Conservation (phyloP, 1,284 basidiomycete species). For the Boletus semigastroideus region DNA sequence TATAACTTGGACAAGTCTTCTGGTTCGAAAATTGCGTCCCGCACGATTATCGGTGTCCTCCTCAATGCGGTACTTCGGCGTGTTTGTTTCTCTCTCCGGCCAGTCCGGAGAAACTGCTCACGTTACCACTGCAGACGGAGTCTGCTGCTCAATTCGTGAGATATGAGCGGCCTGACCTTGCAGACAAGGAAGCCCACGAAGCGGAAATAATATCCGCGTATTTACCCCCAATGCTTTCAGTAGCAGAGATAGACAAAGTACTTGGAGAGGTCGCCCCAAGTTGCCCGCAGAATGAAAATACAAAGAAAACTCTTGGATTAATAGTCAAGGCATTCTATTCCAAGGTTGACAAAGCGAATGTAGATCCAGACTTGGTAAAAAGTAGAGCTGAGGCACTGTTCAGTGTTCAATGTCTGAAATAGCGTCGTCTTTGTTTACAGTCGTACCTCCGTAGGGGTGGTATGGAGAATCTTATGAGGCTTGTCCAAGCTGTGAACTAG, state of each 20-base stretch:
- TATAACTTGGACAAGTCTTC: slow-evolving; percentile 63
- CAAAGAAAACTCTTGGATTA: slow-evolving; percentile 44
- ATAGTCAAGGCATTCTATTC: slow-evolving; percentile 65
- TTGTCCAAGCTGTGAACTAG: background rate
- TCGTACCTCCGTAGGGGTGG: slow-evolving; percentile 2
- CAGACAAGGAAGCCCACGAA: slow-evolving; percentile 60
- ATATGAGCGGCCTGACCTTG: slow-evolving; percentile 64
- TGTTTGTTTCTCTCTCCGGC: slow-evolving; percentile 41
- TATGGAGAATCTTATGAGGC: slow-evolving; percentile 5
- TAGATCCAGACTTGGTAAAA: slow-evolving; percentile 58
- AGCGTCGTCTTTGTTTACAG: background rate
- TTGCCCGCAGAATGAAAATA: slow-evolving; percentile 28
- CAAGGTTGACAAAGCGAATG: slow-evolving; percentile 55
- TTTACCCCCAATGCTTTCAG: slow-evolving; percentile 58
- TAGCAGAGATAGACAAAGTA: slow-evolving; percentile 51
- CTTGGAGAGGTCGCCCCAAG: slow-evolving; percentile 43
- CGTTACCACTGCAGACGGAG: slow-evolving; percentile 46
- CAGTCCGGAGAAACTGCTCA: background rate
- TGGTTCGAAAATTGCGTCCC: slow-evolving; percentile 41
- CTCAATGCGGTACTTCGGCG: slow-evolving; percentile 58
- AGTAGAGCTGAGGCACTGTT: slow-evolving; percentile 46
- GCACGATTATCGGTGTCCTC: slow-evolving; percentile 50
- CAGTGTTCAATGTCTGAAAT: slow-evolving; percentile 23
- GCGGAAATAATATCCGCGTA: slow-evolving; percentile 52
- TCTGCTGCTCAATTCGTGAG: slow-evolving; percentile 54